Evolutionary conservation across 1,284 basidiomycete genomes (phyloP).

Genomic region (Fomitopsis palustris): DNA sequence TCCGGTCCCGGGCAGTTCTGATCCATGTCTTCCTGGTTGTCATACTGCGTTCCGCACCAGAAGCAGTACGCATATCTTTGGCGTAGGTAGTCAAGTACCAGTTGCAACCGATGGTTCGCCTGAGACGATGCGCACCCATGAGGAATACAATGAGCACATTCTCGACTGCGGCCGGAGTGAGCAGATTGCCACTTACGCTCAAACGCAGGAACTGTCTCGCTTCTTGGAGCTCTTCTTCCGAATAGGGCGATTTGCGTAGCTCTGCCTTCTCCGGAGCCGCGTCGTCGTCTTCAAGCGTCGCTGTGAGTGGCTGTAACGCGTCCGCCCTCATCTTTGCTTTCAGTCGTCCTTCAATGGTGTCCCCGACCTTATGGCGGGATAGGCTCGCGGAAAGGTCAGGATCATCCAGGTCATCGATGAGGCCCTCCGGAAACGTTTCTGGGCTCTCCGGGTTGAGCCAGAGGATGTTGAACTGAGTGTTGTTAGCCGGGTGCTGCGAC

Average conservation of each 20-base stretch:
- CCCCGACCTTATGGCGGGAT: slow-evolving; percentile 20
- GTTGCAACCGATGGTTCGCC: slow-evolving; percentile 65
- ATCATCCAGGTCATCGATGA: slow-evolving; percentile 55
- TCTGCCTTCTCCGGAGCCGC: slow-evolving; percentile 21
- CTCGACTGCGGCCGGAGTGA: neutral
- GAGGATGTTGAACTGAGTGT: slow-evolving; percentile 65
- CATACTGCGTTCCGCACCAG: slow-evolving; percentile 82
- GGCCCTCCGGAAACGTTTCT: slow-evolving; percentile 60
- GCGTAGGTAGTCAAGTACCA: slow-evolving; percentile 73
- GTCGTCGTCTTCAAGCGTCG: slow-evolving; percentile 31
- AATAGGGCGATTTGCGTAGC: slow-evolving; percentile 33
- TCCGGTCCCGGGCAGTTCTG: slow-evolving; percentile 69
- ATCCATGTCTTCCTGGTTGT: slow-evolving; percentile 55
- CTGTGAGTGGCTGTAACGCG: slow-evolving; percentile 50
- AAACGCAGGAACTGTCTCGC: slow-evolving; percentile 63
- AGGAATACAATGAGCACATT: neutral
- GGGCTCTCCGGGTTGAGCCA: slow-evolving; percentile 67
- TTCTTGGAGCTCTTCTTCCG: slow-evolving; percentile 59
- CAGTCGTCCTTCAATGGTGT: slow-evolving; percentile 45
- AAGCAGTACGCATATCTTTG: slow-evolving; percentile 74
- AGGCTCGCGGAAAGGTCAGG: slow-evolving; percentile 18
- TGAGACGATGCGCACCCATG: slow-evolving; percentile 26
- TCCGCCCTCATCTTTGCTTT: slow-evolving; percentile 68
- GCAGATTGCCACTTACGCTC: slow-evolving; percentile 41
- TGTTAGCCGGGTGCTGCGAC: neutral